Conservation (phyloP, 441 rosid species). For the Populus hybrid region DNA sequence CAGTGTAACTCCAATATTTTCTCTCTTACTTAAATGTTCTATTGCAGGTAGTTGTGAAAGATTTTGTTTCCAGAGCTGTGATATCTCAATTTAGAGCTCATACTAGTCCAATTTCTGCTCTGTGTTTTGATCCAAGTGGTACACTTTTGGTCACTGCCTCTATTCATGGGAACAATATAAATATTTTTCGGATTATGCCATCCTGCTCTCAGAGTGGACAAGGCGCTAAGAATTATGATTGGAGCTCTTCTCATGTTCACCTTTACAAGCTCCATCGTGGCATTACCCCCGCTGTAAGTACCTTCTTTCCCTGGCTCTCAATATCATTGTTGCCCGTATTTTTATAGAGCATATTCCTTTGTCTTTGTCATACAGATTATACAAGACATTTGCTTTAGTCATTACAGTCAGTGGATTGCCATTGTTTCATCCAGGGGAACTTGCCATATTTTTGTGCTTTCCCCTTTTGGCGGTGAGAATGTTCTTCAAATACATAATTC, state of each 20-base stretch:
- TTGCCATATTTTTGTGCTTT: constrained; percentile 82
- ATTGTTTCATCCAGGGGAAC: constrained; percentile 88
- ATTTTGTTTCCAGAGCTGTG: constrained; percentile 74
- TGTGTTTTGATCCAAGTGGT: constrained; percentile 96
- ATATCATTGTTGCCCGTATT: not conserved
- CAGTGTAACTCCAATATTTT: not conserved
- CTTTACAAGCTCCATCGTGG: constrained; percentile 99
- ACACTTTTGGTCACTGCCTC: constrained; percentile 92
- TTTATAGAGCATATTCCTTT: constrained; percentile 13
- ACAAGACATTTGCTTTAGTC: constrained; percentile 91
- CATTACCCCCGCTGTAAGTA: constrained; percentile 84
- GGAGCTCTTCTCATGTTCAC: constrained; percentile 89
- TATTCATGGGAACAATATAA: constrained; percentile 83
- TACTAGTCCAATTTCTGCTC: constrained; percentile 92
- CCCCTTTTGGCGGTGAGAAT: constrained; percentile 94
- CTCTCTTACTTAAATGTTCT: not conserved
- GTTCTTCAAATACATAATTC: constrained; percentile 71
- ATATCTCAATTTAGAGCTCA: constrained; percentile 88
- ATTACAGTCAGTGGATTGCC: constrained; percentile 90
- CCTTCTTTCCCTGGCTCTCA: not conserved
- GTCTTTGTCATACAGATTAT: constrained; percentile 58
- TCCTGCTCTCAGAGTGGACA: constrained; percentile 50
- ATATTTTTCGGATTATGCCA: constrained; percentile 88
- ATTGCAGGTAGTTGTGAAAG: constrained; percentile 89
- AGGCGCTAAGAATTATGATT: constrained; percentile 54